Evolutionary conservation across 805 yeast genomes (phyloP), one percentile per base, ranked within the genome.

Genomic region (Blastobotrys terrestris): DNA sequence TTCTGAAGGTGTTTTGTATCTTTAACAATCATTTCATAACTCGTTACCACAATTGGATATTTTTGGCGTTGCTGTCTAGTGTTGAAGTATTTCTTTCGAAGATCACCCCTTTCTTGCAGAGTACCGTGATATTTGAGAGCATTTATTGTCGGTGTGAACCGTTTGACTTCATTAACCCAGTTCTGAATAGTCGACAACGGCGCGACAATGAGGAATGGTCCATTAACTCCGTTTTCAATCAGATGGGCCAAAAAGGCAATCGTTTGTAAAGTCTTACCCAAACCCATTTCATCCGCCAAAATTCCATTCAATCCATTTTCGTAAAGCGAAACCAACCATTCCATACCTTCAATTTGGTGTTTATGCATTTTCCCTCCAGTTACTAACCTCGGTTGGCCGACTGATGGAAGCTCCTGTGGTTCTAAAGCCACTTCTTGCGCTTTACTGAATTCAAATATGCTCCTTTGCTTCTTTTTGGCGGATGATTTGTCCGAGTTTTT

Each of bases 201-300:
- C 21, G 94, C 98, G 35, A 94, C 94, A 39, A 94, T 85, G 55
- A 94, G 72, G 73, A 94, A 98, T 1, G 97, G 97, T 0, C 95
- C 95, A 1, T 67, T 65, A 48, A 74, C 73, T 14, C 74, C 77
- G n/a, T 68, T 65, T 59, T 87, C 84, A 63, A 87, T 88, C 63
- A 94, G 75, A 64, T 85, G 83, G 1, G 98, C 90, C 65, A 94
- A 71, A 65, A 92, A 75, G 0, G 96, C 78, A 52, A 92, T 88
- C 44, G 94, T 84, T 67, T 94, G 96, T 5, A 92, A 68, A 0
- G 99, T 94, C 65, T 92, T 92, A 1, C 99, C 99, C 21, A 92
- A 72, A 0, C 98, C 98, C 99, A 92, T 92, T 67, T 92, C 98
- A 70, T 94, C 98, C 0, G 98, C 98, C 18, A 94, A 71, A 39